Evolutionary conservation across 441 rosid species (phyloP), one percentile per base, ranked within the genome.

Genomic region (Erodium texanum): DNA sequence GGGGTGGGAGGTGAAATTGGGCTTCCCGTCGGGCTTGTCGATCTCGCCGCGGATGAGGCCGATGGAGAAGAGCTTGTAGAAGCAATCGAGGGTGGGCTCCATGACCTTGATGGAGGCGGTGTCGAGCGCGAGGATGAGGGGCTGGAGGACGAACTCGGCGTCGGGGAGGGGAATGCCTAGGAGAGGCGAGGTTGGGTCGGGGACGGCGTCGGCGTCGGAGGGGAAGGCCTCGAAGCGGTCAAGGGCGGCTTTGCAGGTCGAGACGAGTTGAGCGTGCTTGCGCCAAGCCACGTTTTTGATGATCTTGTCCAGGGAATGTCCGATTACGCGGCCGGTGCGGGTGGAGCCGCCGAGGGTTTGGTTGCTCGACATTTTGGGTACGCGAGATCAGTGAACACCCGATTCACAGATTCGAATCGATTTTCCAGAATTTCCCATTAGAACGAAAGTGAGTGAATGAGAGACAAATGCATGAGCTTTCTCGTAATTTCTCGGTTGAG

Each of bases 251-350:
- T 91, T 93, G 78, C 93, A 89, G 29, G 96, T 70, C 72, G 95
- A 81, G 66, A 93, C 98, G 45, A 93, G 81, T 72, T 84, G 83
- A 24, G 96, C 83, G 74, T 93, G 98, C 79, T 93, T 93, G 34
- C 96, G 80, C 98, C 98, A 93, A 2, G 96, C 96, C 10, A 97
- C 96, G 70, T 93, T 90, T 70, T 93, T 93, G 4, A 93, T 80
- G 84, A 93, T 89, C 83, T 89, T 86, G 77, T 93, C 97, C 68
- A 93, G 85, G 2, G 83, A 82, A 0, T 96, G 95, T 0, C 92
- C 97, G 2, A 93, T 50, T 0, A 78, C 85, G 34, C 93, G 89
- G 64, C 97, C 97, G 78, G 89, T 86, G 50, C 89, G 77, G 59
- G 93, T 81, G 41, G 87, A 79, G 10, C 97, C 97, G 50, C 97